Conservation (phyloP, 139 green algal genomes). For the Deuterostichococcus epilithicus region DNA sequence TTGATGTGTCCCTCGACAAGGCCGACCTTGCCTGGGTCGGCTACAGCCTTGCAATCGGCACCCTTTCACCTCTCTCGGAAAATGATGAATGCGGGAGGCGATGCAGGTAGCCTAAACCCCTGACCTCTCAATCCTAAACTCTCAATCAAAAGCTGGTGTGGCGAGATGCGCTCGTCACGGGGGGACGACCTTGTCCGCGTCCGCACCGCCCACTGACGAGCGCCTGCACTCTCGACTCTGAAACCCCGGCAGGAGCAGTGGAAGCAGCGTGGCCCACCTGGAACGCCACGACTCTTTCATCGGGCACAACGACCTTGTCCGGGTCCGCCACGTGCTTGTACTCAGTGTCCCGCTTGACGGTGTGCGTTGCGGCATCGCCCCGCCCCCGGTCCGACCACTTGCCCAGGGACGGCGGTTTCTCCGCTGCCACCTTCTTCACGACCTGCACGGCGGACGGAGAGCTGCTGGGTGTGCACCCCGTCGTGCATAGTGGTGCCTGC, state of each 20-base stretch:
- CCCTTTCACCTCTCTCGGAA: no score
- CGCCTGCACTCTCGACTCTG: no score
- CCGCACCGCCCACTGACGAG: no score
- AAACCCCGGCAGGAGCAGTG: no score
- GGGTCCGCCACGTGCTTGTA: slow-evolving; percentile 15
- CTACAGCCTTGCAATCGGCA: no score
- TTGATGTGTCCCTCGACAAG: no score
- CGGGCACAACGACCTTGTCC: slow-evolving; percentile 8
- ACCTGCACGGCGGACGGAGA: background rate
- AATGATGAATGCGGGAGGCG: no score
- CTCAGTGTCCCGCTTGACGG: slow-evolving; percentile 11
- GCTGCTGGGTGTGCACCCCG: background rate
- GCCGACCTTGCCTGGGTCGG: no score
- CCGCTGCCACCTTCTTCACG: slow-evolving; percentile 12
- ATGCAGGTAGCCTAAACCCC: no score
- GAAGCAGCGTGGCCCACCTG: slow-evolving; percentile 2
- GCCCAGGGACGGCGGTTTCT: slow-evolving; percentile 5
- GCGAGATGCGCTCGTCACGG: background rate
- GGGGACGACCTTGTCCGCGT: no score
- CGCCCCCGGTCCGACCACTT: slow-evolving; percentile 11
- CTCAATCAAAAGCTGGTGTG: no score
- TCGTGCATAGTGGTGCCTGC: background rate
- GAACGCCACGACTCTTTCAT: slow-evolving; percentile 13
- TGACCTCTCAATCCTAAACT: no score
- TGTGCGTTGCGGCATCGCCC: slow-evolving; percentile 5